phyloP scores from a whole-genome alignment of 176 grass and related monocot species.

The Musa beccarii region DNA sequence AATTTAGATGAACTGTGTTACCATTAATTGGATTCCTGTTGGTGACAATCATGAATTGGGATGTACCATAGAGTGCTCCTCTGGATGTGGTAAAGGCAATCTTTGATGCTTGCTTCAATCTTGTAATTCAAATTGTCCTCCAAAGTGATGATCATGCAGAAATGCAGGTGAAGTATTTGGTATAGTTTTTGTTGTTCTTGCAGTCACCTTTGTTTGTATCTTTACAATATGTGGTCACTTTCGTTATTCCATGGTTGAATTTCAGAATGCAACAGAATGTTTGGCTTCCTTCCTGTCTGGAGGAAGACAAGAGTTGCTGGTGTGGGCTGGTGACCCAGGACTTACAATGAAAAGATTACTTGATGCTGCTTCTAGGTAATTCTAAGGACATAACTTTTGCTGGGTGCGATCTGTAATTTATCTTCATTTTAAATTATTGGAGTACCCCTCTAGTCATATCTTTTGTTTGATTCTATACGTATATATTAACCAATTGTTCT shows the following conservation, averaged over 20 bases:
- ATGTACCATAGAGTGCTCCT: conserved; percentile 60
- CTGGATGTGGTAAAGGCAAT: conserved; percentile 50
- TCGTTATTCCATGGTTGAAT: conserved; percentile 20
- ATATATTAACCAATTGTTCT: no score
- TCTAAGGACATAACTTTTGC: not conserved
- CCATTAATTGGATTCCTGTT: not conserved
- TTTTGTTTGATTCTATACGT: no score
- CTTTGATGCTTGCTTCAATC: conserved; percentile 84
- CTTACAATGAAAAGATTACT: conserved; percentile 68
- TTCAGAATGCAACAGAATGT: conserved; percentile 96
- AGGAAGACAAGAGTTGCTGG: conserved; percentile 72
- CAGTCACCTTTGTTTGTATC: not conserved
- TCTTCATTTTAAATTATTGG: not conserved
- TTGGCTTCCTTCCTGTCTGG: conserved; percentile 77
- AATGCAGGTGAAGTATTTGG: conserved; percentile 63
- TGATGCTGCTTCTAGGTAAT: conserved; percentile 82
- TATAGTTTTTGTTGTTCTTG: conserved; percentile 11
- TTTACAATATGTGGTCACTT: conserved; percentile 21
- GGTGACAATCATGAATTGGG: conserved; percentile 18
- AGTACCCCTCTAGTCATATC: no score
- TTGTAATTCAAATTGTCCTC: conserved; percentile 69
- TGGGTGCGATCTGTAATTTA: not conserved
- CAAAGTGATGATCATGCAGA: conserved; percentile 93
- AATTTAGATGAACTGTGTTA: not conserved
- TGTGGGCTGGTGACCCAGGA: conserved; percentile 56